A percentile compares a stretch with the other conserved stretches of the same genome.
Conservation (phyloP, 2,329 filamentous ascomycete species). For the Fusarium algeriense region DNA sequence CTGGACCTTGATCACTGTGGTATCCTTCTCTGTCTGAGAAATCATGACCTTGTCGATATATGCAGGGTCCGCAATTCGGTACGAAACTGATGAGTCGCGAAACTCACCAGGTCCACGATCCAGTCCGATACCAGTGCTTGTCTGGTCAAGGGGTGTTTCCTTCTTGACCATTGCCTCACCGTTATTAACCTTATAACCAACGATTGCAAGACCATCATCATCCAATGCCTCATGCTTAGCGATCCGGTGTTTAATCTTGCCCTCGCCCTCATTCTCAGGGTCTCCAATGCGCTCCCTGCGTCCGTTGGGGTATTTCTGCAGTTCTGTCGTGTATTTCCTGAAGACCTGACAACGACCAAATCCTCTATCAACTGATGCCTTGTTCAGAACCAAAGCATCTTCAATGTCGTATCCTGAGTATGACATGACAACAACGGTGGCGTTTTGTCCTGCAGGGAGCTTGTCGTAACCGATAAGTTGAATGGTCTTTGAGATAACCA, state of each 20-base stretch:
- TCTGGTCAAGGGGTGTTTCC: slow-evolving; percentile 82
- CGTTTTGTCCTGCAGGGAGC: slow-evolving; percentile 95
- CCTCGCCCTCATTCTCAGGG: slow-evolving; percentile 66
- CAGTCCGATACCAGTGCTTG: slow-evolving; percentile 76
- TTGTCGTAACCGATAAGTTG: slow-evolving; percentile 98
- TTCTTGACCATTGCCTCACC: slow-evolving; percentile 95
- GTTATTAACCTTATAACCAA: slow-evolving; percentile 81
- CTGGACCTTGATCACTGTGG: slow-evolving; percentile 90
- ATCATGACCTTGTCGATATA: slow-evolving; percentile 98
- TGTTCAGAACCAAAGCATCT: slow-evolving; percentile 96
- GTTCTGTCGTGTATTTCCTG: slow-evolving; percentile 87
- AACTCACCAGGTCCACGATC: slow-evolving; percentile 73
- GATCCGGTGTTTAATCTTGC: slow-evolving; percentile 70
- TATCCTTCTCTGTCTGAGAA: slow-evolving; percentile 88
- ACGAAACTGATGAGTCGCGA: slow-evolving; percentile 77
- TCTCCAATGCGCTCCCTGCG: slow-evolving; percentile 75
- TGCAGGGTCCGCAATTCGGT: slow-evolving; percentile 84
- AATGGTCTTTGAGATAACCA: slow-evolving; percentile 97
- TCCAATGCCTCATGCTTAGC: slow-evolving; percentile 81
- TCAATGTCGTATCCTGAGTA: slow-evolving; percentile 99
- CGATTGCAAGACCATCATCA: slow-evolving; percentile 87
- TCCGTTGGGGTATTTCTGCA: slow-evolving; percentile 91
- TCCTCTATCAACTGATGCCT: slow-evolving; percentile 92
- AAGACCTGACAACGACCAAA: slow-evolving; percentile 99
- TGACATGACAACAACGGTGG: slow-evolving; percentile 98